Percentiles rank a stretch among this genome's conserved stretches.
These are phyloP conservation scores for Leccinum incarnatum DNA, from an alignment of 768 basidiomycete genomes.

Conservation along the genomic window DNA sequence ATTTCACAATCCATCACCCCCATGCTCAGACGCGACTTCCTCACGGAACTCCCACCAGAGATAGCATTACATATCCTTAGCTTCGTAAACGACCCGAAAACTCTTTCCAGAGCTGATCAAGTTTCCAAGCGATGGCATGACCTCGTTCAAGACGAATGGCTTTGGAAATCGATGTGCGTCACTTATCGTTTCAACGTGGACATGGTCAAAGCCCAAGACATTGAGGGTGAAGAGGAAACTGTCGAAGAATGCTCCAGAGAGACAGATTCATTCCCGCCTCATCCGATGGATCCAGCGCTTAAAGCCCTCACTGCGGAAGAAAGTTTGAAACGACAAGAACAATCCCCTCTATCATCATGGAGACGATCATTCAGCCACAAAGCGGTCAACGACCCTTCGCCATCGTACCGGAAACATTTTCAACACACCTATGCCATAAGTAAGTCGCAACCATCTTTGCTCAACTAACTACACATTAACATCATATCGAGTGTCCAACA, in stretches of 20 bases:
- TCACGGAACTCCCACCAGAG: slow-evolving; percentile 60
- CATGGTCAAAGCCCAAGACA: slow-evolving; percentile 19
- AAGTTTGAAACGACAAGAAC: slow-evolving; percentile 28
- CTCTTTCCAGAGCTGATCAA: slow-evolving; percentile 63
- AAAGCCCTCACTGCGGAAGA: slow-evolving; percentile 37
- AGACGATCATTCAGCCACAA: slow-evolving; percentile 14
- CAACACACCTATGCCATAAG: slow-evolving; percentile 69
- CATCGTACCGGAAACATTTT: slow-evolving; percentile 69
- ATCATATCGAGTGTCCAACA: slow-evolving; percentile 61
- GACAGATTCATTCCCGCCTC: slow-evolving; percentile 31
- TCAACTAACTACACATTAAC: background rate
- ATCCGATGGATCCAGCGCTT: slow-evolving; percentile 41
- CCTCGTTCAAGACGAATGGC: slow-evolving; percentile 68
- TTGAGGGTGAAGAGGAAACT: slow-evolving; percentile 25
- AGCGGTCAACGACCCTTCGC: background rate
- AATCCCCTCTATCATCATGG: slow-evolving; percentile 25
- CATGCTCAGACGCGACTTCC: slow-evolving; percentile 62
- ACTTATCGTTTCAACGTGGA: slow-evolving; percentile 46
- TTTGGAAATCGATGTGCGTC: slow-evolving; percentile 79
- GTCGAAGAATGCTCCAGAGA: slow-evolving; percentile 34
- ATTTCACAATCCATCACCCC: slow-evolving; percentile 63
- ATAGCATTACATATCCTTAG: slow-evolving; percentile 70
- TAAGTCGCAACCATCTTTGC: slow-evolving; percentile 33
- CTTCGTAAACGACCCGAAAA: slow-evolving; percentile 73
- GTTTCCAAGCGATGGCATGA: slow-evolving; percentile 73